Conservation (phyloP, 805 yeast species). For the Hyphopichia homilentoma region DNA sequence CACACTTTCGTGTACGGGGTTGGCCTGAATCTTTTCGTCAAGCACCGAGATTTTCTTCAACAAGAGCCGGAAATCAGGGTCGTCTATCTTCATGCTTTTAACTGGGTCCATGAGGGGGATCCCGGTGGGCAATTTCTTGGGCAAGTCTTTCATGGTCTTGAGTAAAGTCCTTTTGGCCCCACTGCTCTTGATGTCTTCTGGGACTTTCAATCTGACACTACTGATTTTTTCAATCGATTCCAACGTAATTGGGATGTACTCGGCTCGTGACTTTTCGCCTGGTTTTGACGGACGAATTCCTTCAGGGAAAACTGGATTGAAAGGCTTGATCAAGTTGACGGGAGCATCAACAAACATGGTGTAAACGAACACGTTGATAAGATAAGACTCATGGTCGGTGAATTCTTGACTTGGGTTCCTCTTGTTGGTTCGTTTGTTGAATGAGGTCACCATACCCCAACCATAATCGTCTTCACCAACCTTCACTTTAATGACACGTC, state of each 20-base stretch:
- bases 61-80: constrained; percentile 67
- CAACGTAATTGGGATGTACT: constrained; percentile 81
- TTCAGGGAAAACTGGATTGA: constrained; percentile 74
- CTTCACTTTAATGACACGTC: constrained; percentile 72
- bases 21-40: constrained; percentile 66
- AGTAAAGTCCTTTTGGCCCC: constrained; percentile 57
- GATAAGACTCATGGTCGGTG: constrained; percentile 84
- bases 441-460: constrained; percentile 91
- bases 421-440: constrained; percentile 64
- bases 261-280: constrained; percentile 69
- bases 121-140: constrained; percentile 83
- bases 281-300: constrained; percentile 82
- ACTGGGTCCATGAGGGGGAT: constrained; percentile 90
- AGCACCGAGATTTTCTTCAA: constrained; percentile 78
- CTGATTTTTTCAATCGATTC: constrained; percentile 73
- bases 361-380: constrained; percentile 79
- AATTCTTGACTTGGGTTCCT: constrained; percentile 54
- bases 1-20: constrained; percentile 63
- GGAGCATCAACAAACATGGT: constrained; percentile 82
- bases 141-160: constrained; percentile 76
- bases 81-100: constrained; percentile 88
- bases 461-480: constrained; percentile 72
- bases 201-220: constrained; percentile 75
- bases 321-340: constrained; percentile 71
- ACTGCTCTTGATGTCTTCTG: constrained; percentile 61